Conservation (phyloP, 441 rosid genomes). For the Syzygium syzygioides region DNA sequence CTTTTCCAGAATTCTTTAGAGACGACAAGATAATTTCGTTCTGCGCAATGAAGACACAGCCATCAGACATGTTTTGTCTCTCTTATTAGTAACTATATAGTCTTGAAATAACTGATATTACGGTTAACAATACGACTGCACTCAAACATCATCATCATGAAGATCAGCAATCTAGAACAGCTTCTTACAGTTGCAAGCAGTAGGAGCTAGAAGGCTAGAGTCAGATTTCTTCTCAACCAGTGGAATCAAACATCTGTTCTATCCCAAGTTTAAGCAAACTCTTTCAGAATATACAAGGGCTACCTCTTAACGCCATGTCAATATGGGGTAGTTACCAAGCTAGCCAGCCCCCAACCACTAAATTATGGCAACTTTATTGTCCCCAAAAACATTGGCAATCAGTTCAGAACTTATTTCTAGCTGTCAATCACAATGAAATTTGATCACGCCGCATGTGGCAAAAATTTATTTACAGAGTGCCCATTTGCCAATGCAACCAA, state of each 20-base stretch:
- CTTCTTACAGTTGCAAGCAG: not conserved
- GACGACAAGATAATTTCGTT: conserved; percentile 75
- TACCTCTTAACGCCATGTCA: not conserved
- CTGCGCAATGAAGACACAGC: conserved; percentile 31
- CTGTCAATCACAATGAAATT: not conserved
- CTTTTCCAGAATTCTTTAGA: conserved; percentile 77
- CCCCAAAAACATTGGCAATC: not conserved
- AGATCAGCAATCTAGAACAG: not conserved
- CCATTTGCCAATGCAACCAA: not conserved
- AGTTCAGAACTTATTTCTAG: not conserved
- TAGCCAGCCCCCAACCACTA: not conserved
- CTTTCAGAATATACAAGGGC: not conserved
- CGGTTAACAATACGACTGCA: not conserved
- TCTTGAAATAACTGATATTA: not conserved
- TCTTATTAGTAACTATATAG: not conserved
- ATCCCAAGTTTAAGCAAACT: not conserved
- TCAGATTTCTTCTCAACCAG: not conserved
- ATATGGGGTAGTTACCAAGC: not conserved
- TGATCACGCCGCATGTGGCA: not conserved
- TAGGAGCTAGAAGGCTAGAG: not conserved
- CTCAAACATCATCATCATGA: not conserved
- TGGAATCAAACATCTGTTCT: not conserved
- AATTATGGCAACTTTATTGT: not conserved
- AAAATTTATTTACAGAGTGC: not conserved
- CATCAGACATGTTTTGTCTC: not conserved